phyloP scores from a whole-genome alignment of 768 basidiomycete species.

The Mycena galopus region DNA sequence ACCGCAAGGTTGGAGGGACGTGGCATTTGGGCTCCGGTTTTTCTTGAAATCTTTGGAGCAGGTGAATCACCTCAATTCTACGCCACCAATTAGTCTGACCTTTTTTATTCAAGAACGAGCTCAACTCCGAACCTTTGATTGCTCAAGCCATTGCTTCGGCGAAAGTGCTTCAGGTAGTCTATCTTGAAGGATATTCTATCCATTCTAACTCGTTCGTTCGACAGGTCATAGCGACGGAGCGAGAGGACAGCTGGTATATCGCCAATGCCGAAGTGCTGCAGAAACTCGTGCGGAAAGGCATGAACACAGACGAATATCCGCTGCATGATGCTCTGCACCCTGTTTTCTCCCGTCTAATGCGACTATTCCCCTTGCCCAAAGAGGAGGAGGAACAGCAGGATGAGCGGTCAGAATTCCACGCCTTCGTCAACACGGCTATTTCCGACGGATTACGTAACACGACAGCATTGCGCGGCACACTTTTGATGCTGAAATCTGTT shows the following conservation, averaged over 20 bases:
- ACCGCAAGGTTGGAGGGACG: conserved; percentile 89
- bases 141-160: conserved; percentile 83
- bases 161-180: conserved; percentile 78
- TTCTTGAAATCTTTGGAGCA: conserved; percentile 89
- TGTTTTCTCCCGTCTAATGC: conserved; percentile 85
- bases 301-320: conserved; percentile 81
- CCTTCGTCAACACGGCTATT: conserved; percentile 80
- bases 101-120: conserved; percentile 67
- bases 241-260: conserved; percentile 86
- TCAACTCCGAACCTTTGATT: conserved; percentile 74
- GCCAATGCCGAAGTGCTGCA: conserved; percentile 80
- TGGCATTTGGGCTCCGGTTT: conserved; percentile 91
- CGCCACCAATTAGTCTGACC: conserved; percentile 25
- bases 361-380: conserved; percentile 81
- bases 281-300: conserved; percentile 88
- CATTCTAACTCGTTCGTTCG: not conserved
- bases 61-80: conserved; percentile 55
- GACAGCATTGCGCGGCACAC: conserved; percentile 78
- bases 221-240: conserved; percentile 80
- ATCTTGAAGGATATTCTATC: not conserved
- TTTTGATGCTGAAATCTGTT: conserved; percentile 90
- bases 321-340: conserved; percentile 88
- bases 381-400: conserved; percentile 82
- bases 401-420: conserved; percentile 83
- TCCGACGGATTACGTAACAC: conserved; percentile 84